Percentiles rank a stretch among this genome's conserved stretches.
Conservation (phyloP, 2,329 filamentous ascomycete genomes). For the Cladosporium sp. region DNA sequence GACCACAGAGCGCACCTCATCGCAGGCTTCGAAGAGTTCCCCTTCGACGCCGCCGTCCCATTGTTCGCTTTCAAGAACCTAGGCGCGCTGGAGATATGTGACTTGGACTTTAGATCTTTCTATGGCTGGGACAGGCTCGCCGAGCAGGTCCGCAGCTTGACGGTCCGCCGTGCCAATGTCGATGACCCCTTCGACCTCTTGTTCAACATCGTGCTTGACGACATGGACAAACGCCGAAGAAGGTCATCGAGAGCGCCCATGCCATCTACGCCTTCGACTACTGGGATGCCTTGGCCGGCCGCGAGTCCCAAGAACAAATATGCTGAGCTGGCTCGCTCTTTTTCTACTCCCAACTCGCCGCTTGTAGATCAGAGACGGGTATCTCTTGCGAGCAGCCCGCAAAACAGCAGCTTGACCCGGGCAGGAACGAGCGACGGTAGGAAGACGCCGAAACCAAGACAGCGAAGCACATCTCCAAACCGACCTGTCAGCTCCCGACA, state of each 20-base stretch:
- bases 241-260: conserved; percentile 71
- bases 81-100: conserved; percentile 86
- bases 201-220: conserved; percentile 89
- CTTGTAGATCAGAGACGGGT: conserved; percentile 44
- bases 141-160: conserved; percentile 85
- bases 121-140: conserved; percentile 94
- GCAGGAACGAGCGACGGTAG: conserved; percentile 53
- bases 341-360: conserved; percentile 65
- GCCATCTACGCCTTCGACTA: conserved; percentile 70
- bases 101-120: conserved; percentile 94
- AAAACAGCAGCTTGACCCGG: conserved; percentile 45
- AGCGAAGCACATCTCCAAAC: conserved; percentile 75
- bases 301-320: conserved; percentile 61
- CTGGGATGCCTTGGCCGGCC: conserved; percentile 53
- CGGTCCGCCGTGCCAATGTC: conserved; percentile 78
- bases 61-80: conserved; percentile 97
- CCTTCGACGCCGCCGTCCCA: conserved; percentile 94
- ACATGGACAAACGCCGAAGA: conserved; percentile 86
- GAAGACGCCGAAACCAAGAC: conserved; percentile 40
- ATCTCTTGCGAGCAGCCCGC: conserved; percentile 46
- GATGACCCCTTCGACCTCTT: conserved; percentile 88
- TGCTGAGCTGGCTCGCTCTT: conserved; percentile 63
- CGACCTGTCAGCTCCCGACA: conserved; percentile 67
- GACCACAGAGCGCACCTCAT: conserved; percentile 90
- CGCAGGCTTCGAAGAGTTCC: conserved; percentile 92